phyloP scores from a whole-genome alignment of 176 grass and related monocot species.

The Chloris gayana region DNA sequence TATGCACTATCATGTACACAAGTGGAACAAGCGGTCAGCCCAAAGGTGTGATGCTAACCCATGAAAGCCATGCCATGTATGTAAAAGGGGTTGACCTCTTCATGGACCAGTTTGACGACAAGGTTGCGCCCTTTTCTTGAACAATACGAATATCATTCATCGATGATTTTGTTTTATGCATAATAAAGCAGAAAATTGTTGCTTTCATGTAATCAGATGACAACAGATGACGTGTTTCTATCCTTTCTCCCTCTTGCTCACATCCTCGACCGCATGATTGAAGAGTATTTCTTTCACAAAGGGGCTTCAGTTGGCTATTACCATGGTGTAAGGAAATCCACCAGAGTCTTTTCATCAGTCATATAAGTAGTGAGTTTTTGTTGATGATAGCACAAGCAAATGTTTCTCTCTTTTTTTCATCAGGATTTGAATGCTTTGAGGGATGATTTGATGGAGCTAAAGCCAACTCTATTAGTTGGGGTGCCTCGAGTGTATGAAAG shows the following conservation, averaged over 20 bases:
- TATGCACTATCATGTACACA: constrained; percentile 99
- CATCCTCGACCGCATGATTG: constrained; percentile 93
- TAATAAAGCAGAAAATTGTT: constrained; percentile 14
- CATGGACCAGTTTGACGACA: constrained; percentile 93
- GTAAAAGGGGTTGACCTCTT: constrained; percentile 78
- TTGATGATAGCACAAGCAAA: background rate
- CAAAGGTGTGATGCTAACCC: constrained; percentile 91
- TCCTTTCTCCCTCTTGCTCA: constrained; percentile 98
- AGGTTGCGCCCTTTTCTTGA: constrained; percentile 51
- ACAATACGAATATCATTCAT: background rate
- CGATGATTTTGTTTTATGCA: constrained; percentile 12
- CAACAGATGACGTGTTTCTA: constrained; percentile 92
- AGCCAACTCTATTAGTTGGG: constrained; percentile 89
- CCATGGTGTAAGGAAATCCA: constrained; percentile 77
- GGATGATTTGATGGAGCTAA: constrained; percentile 90
- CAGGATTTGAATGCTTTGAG: constrained; percentile 92
- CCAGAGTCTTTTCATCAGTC: constrained; percentile 18
- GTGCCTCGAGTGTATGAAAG: constrained; percentile 95
- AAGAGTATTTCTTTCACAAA: constrained; percentile 97
- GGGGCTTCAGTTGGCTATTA: constrained; percentile 96
- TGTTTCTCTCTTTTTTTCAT: constrained; percentile 13
- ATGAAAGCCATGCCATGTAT: constrained; percentile 68
- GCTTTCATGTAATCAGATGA: constrained; percentile 77
- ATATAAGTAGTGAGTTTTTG: background rate
- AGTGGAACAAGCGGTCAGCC: constrained; percentile 95